Evolutionary conservation across 768 basidiomycete species (phyloP).

Genomic region (Tulasnella sp.): DNA sequence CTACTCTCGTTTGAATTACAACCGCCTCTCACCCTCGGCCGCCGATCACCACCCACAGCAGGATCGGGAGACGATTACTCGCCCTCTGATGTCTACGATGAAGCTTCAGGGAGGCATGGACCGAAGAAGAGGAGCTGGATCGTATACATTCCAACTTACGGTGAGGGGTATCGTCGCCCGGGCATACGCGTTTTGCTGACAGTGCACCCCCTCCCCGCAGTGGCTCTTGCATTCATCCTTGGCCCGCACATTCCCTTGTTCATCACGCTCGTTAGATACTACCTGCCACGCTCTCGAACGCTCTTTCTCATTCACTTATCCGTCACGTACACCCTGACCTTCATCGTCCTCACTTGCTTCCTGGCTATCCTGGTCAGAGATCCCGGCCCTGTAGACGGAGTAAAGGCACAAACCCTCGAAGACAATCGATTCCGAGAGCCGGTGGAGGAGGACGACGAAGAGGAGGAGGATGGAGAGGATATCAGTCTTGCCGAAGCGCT

Average conservation of each 20-base stretch:
- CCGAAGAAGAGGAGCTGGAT: slow-evolving; percentile 9
- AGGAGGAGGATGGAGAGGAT: slow-evolving; percentile 33
- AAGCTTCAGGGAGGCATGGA: neutral
- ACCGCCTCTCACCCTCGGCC: neutral
- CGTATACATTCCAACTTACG: slow-evolving; percentile 14
- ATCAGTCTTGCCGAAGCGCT: slow-evolving; percentile 55
- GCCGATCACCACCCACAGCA: neutral
- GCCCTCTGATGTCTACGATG: neutral
- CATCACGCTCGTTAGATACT: slow-evolving; percentile 26
- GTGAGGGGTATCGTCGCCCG: neutral
- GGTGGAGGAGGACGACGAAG: slow-evolving; percentile 20
- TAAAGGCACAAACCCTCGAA: slow-evolving; percentile 10
- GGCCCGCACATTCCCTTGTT: slow-evolving; percentile 10
- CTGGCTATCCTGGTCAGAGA: slow-evolving; percentile 65
- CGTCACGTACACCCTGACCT: slow-evolving; percentile 56
- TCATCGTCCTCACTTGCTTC: slow-evolving; percentile 63
- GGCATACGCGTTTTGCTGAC: neutral
- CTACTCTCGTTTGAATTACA: slow-evolving; percentile 17
- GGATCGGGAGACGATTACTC: neutral
- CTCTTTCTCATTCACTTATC: slow-evolving; percentile 40
- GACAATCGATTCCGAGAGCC: slow-evolving; percentile 25
- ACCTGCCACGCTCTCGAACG: slow-evolving; percentile 33
- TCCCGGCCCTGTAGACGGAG: slow-evolving; percentile 50
- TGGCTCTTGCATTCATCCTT: neutral
- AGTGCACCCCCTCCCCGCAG: neutral